Evolutionary conservation across 2,329 filamentous ascomycete genomes (phyloP).

Genomic region (Beauveria pseudobassiana): DNA sequence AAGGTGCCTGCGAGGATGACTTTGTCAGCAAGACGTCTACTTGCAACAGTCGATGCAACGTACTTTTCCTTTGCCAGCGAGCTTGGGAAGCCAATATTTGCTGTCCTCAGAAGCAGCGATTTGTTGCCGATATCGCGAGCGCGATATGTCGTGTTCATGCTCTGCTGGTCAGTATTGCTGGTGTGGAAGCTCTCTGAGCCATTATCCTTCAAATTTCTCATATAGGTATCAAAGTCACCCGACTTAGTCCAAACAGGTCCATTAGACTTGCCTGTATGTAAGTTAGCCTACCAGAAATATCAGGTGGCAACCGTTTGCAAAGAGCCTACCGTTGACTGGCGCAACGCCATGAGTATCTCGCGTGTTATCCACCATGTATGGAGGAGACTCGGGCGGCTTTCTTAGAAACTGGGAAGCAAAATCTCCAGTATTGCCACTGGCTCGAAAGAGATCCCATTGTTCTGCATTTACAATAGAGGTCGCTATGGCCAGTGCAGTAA

Average conservation of each 20-base stretch:
- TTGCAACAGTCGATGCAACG: too few relatives aligned
- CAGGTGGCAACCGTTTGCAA: background rate
- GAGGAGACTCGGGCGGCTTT: constrained; percentile 1
- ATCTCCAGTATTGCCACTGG: background rate
- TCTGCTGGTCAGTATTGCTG: too few relatives aligned
- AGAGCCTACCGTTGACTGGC: constrained; percentile 6
- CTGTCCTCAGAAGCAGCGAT: too few relatives aligned
- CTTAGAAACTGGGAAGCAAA: background rate
- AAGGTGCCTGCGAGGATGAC: background rate
- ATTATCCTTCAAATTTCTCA: background rate
- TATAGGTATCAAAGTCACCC: background rate
- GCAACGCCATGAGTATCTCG: constrained; percentile 15
- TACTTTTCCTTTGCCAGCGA: too few relatives aligned
- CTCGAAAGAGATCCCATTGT: too few relatives aligned
- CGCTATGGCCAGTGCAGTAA: too few relatives aligned
- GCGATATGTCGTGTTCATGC: too few relatives aligned
- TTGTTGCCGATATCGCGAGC: too few relatives aligned
- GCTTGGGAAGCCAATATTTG: too few relatives aligned
- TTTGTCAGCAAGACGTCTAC: too few relatives aligned
- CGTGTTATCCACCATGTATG: constrained; percentile 18
- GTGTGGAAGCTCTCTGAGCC: too few relatives aligned
- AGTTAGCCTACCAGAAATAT: background rate
- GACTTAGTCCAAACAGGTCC: constrained; percentile 9
- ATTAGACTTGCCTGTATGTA: background rate
- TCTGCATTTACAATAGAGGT: too few relatives aligned